Conservation (phyloP, 352 stramenopile genomes). For the Phytophthora pini region DNA sequence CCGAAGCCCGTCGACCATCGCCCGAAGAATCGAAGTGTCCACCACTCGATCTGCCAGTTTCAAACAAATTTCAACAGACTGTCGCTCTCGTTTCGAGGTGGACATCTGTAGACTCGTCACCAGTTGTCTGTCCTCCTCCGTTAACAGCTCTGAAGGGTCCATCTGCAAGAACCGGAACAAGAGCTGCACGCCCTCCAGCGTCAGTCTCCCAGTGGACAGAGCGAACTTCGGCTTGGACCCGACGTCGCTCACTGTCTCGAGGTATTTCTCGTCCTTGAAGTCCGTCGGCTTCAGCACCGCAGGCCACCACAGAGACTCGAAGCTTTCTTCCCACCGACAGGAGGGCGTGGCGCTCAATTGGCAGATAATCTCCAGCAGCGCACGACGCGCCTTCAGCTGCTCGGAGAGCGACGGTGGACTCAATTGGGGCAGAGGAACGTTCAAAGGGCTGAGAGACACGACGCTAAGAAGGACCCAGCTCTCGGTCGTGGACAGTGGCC, state of each 20-base stretch:
- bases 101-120: conserved; percentile 5
- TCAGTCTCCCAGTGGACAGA: conserved; percentile 19
- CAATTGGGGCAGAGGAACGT: neutral
- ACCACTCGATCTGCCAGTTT: conserved; percentile 17
- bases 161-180: conserved; percentile 28
- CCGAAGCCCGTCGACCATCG: conserved; percentile 14
- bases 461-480: conserved; percentile 22
- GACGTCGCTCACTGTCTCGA: conserved; percentile 18
- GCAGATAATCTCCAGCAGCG: conserved; percentile 28
- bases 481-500: conserved; percentile 17
- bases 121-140: conserved; percentile 13
- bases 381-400: conserved; percentile 18
- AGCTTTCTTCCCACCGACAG: conserved; percentile 18
- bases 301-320: conserved; percentile 35
- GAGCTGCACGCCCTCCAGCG: conserved; percentile 26
- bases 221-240: conserved; percentile 9
- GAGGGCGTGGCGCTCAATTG: conserved; percentile 21
- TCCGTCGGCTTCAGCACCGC: conserved; percentile 8
- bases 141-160: conserved; percentile 10
- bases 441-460: conserved; percentile 4
- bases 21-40: conserved; percentile 24
- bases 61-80: conserved; percentile 24
- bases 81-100: neutral
- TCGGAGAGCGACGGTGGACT: conserved; percentile 4
- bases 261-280: conserved; percentile 18